Evolutionary conservation across 495 filamentous ascomycete genomes (phyloP), one percentile per base, ranked within the genome.

Genomic region (Aspergillus olivimuriae): DNA sequence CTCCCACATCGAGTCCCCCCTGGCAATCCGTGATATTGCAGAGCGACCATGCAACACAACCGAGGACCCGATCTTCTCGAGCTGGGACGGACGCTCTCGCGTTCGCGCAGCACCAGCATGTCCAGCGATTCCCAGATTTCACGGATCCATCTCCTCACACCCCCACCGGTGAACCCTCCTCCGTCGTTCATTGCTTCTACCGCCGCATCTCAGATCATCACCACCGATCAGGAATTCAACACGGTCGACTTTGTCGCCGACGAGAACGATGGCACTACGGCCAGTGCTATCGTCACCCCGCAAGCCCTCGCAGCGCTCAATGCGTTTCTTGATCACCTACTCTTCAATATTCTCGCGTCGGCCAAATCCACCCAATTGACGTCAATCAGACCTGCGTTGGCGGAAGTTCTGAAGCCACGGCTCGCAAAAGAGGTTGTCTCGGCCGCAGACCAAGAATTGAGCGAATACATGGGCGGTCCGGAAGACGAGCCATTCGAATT

Each of bases 181-280:
- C 82, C 94, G 19, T 87, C 77, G 15, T 99, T 92, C 63, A 91
- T 99, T 57, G 89, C 92, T 31, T 72, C 84, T 5, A 83, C 87
- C 21, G 89, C 90, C 37, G 94, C 90, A 21, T 87, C 86, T 16
- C 88, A 96, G 51, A 92, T 96, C 42, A 83, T 96, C 55, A 91
- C 84, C 46, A 84, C 85, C 55, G 84, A 94, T 55, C 85, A 91
- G 65, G 85, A 88, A 48, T 80, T 76, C 48, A 82, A 84, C 52
- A 69, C 80, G 41, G 77, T 82, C 34, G 64, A 74, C 41, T 82
- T 82, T 56, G 75, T 82, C 49, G 75, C 84, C 21, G 75, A 83
- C 43, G 77, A 79, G 3, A 75, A 76, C 11, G 74, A 74, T 39
- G 79, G 80, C 43, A 75, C 78, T 12, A 51, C 53, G 24, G 63